Conservation (phyloP, 805 yeast genomes). For the Spathaspora gorwiae region DNA sequence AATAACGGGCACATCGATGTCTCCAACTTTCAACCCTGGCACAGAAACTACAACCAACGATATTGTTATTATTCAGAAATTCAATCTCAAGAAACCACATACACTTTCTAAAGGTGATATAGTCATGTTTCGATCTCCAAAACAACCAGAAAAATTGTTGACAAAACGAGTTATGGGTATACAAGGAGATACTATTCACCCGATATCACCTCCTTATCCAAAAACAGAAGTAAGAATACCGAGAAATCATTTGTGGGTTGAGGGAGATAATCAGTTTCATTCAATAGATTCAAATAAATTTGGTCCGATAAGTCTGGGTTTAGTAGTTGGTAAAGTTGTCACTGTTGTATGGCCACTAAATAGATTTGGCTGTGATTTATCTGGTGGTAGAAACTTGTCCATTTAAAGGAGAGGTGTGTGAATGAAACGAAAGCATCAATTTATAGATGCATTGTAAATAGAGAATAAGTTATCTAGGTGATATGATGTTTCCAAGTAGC, state of each 20-base stretch:
- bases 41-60: conserved; percentile 44
- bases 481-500: too few species aligned
- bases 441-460: neutral
- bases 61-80: conserved; percentile 68
- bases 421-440: neutral
- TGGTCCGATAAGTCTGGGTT: conserved; percentile 82
- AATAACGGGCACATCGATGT: conserved; percentile 81
- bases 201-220: conserved; percentile 63
- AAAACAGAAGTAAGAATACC: conserved; percentile 60
- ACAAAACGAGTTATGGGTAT: conserved; percentile 77
- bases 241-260: conserved; percentile 85
- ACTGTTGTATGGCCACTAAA: conserved; percentile 63
- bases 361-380: conserved; percentile 25
- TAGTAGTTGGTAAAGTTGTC: conserved; percentile 73
- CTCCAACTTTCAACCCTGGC: conserved; percentile 80
- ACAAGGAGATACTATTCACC: conserved; percentile 63
- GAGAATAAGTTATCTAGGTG: neutral
- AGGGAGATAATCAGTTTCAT: conserved; percentile 79
- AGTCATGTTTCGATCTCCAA: conserved; percentile 72
- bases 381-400: neutral
- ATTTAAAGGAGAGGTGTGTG: neutral
- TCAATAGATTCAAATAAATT: conserved; percentile 82
- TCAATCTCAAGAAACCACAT: conserved; percentile 44
- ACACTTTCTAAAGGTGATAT: conserved; percentile 62
- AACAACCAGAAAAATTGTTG: conserved; percentile 68